Base-by-base conservation (phyloP, 768 basidiomycete genomes). In the Kwoniella shandongensis region DNA sequence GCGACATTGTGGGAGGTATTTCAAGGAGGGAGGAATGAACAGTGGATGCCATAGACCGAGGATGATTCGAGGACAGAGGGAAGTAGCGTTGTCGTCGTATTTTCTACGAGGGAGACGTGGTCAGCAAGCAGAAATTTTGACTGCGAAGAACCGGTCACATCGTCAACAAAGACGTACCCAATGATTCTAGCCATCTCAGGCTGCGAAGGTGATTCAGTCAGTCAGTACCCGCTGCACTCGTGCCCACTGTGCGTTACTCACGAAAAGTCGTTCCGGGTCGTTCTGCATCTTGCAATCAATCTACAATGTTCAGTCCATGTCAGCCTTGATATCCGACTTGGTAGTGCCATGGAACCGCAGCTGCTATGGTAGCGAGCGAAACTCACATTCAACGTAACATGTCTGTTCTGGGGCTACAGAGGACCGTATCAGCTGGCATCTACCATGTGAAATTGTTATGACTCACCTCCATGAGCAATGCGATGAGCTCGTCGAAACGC, bases 1-100 rank as follows among this genome's bases (percentile, higher is more conserved):
- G 2, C 48, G 49, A 26, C 74, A 59, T 11, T 71, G 55, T 6
- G 76, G 76, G 23, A 78, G 67, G 44, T 76, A 62, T 7, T 27
- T 54, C 35, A 62, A 59, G 3, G 76, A 74, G 1, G 78, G 66
- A 22, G 53, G 55, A 50, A 78, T 60, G 63, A 77, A 77, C 20
- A 74, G 64, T 3, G 77, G 76, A 41, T 78, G 78, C 78, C 78
- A 78, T 10, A 78, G 68, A 23, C 76, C 78, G 30, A 78, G 61
- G 41, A 77, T 74, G 10, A 77, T 50, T 0, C 78, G 69, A n/a
- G 76, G 68, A 12, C 66, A 67, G 17, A 76, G 70, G 10, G 44
- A 17, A 25, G 62, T 67, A 29, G 70, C 58, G 60, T 63, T 70
- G 35, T 64, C 29, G 25, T 56, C 35, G 58, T 73, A 58, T 41